These are phyloP conservation scores for Leccinum boreale DNA, from an alignment of 768 basidiomycete genomes.

Conservation along the genomic window DNA sequence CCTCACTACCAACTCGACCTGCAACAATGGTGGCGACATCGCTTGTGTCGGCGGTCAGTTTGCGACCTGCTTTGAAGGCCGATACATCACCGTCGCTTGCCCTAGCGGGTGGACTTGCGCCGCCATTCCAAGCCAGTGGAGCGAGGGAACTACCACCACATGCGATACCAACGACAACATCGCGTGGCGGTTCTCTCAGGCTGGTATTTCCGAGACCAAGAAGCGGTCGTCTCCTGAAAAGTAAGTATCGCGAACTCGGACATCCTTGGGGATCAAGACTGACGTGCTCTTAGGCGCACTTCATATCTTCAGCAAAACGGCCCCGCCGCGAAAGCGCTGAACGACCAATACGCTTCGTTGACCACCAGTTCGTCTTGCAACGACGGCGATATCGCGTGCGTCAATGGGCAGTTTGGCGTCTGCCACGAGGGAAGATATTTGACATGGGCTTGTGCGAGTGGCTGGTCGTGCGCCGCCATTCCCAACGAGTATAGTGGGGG, in stretches of 20 bases:
- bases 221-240: constrained; percentile 1
- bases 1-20: constrained; percentile 14
- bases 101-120: constrained; percentile 19
- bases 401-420: constrained; percentile 15
- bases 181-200: constrained; percentile 8
- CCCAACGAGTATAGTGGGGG: constrained; percentile 18
- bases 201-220: constrained; percentile 13
- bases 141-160: constrained; percentile 17
- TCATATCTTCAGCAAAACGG: constrained; percentile 23
- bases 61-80: constrained; percentile 11
- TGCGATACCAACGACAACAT: constrained; percentile 15
- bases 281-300: constrained; percentile 10
- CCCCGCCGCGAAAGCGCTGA: constrained; percentile 23
- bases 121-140: constrained; percentile 24
- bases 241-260: not conserved
- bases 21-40: constrained; percentile 13
- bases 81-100: constrained; percentile 12
- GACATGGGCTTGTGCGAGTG: constrained; percentile 8
- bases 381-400: constrained; percentile 17
- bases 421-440: constrained; percentile 15
- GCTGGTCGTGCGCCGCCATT: constrained; percentile 22
- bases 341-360: constrained; percentile 18
- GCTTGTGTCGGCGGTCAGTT: constrained; percentile 19
- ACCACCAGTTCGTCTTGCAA: constrained; percentile 17
- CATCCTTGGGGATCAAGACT: not conserved